Base-by-base conservation (phyloP, 768 basidiomycete species). In the Lactifluus rugatus region DNA sequence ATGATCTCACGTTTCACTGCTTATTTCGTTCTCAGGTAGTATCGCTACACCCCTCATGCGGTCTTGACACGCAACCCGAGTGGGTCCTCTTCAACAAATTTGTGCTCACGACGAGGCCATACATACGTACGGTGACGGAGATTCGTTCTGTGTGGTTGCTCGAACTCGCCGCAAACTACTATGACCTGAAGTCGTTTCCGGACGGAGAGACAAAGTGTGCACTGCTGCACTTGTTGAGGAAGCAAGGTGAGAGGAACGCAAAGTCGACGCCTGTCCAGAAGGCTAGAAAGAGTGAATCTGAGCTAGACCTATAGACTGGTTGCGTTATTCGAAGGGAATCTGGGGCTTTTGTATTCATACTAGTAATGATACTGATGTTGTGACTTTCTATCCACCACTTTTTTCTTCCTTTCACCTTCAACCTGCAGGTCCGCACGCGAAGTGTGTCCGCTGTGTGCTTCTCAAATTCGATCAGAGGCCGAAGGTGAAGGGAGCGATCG, bases 51-150 rank as follows among this genome's bases (percentile, higher is more conserved):
- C 89, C 93, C 7, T 88, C 86, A 25, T 94, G 90, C 60, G 91
- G 92, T 31, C 73, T 96, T 46, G 88, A 92, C 61, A 81, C 81
- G 11, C 85, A 85, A 58, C 93, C 93, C 2, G 91, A 93, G 65
- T 94, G 91, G 93, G 90, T 94, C 2, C 69, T 90, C 9, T 93
- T 88, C 76, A 92, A 94, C 67, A 93, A 95, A 72, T 99, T 97
- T 65, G 92, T 97, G 10, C 72, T 97, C 28, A 31, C 28, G 3
- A 31, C 28, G 28, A 31, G 28, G 9, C 28, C 28, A 31, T 31
- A 31, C 28, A 93, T 99, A 67, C 84, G 96, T 26, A 95, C 90
- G 0, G 91, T 95, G 19, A 85, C 93, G 0, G 91, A 93, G 53
- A 80, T 95, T 56, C 76, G 80, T 67, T 79, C 87, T 2, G 93